Evolutionary conservation across 768 basidiomycete genomes (phyloP), one percentile per base, ranked within the genome.

Genomic region (Russula sp.): DNA sequence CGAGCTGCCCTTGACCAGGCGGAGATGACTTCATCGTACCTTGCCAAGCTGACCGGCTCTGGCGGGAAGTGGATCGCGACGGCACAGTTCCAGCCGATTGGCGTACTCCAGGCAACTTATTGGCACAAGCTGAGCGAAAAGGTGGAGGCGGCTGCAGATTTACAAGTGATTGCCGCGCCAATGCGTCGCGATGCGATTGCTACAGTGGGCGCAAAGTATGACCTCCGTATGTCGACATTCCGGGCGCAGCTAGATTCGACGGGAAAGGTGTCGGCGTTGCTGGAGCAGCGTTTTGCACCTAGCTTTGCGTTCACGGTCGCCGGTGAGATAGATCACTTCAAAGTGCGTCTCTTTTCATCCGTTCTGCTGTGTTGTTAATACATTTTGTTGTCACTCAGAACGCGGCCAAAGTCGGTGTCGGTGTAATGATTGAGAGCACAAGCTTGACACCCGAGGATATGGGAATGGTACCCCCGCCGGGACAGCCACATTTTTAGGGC

Each of bases 251-350:
- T 98, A 27, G 97, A 98, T 72, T 94, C 91, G 57, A 89, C 88
- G 32, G 95, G 96, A 50, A 99, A 98, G 76, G 91, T 98, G 34
- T 90, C 92, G 52, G 94, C 95, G 65, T 75, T 95, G 70, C 84
- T 98, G 22, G 97, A 99, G 75, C 96, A 98, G 76, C 84, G 94
- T 58, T 94, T 98, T 74, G 91, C 92, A 13, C 97, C 97, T 4
- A 85, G 91, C 9, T 98, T 99, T 72, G 86, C 93, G 14, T 97
- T 99, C 82, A 75, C 95, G 69, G 86, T 99, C 51, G 84, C 92
- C 18, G 97, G 97, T 10, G 97, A 99, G 80, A 94, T 99, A 68
- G 97, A 99, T 75, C 97, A 99, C 82, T 89, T 93, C 80, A 98
- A 95, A 87, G 94, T 92, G 69, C 66, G 77, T 68, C 10, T 4